Evolutionary conservation across 176 grass and related monocot species (phyloP).

Genomic region (Oryza brachyantha): DNA sequence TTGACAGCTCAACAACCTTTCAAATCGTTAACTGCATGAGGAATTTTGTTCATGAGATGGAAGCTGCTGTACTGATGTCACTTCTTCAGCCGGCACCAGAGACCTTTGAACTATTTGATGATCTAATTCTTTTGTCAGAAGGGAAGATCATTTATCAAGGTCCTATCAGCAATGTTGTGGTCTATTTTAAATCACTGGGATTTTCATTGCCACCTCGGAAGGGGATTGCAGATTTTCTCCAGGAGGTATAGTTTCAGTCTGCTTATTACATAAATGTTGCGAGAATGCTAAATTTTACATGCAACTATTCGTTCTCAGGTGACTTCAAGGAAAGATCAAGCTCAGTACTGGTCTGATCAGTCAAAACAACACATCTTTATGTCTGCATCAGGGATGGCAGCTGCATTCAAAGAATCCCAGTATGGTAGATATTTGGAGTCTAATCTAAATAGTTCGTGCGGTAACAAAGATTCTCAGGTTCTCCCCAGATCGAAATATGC

Average conservation of each 20-base stretch:
- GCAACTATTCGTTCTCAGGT: constrained; percentile 42
- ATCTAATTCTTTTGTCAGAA: constrained; percentile 71
- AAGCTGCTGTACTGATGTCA: constrained; percentile 77
- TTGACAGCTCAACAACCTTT: constrained; percentile 78
- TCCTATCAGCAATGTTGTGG: constrained; percentile 37
- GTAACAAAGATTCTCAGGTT: constrained; percentile 25
- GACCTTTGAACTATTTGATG: constrained; percentile 82
- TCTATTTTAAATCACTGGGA: constrained; percentile 57
- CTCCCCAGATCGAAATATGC: constrained; percentile 67
- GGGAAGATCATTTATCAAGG: constrained; percentile 73
- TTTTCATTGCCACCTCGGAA: constrained; percentile 67
- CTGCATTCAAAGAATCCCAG: constrained; percentile 51
- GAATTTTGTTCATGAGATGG: constrained; percentile 82
- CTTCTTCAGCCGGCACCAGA: constrained; percentile 83
- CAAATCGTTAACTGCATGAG: constrained; percentile 74
- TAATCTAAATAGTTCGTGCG: constrained; percentile 14
- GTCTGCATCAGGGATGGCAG: constrained; percentile 49
- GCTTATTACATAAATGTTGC: neutral
- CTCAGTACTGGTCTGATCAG: constrained; percentile 60
- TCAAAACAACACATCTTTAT: constrained; percentile 52
- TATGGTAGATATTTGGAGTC: constrained; percentile 36
- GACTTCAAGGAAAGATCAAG: constrained; percentile 77
- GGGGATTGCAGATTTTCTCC: constrained; percentile 74
- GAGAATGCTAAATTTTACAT: neutral
- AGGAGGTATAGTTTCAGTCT: constrained; percentile 43